These are phyloP conservation scores for Phialophora verrucosa DNA, from an alignment of 2,329 filamentous ascomycete species.

Conservation along the genomic window DNA sequence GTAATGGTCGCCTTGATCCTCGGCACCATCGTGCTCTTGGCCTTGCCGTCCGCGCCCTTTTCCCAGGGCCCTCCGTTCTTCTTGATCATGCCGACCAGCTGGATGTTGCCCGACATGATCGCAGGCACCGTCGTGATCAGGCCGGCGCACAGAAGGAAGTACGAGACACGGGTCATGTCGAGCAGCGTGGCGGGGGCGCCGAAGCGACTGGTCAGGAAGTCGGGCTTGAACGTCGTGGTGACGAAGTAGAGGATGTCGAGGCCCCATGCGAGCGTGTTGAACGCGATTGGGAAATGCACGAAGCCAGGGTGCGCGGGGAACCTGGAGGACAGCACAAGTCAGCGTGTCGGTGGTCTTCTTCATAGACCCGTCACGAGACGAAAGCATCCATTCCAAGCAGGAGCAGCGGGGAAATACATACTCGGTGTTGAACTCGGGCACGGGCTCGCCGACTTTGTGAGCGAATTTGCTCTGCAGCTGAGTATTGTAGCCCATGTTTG, in stretches of 20 bases:
- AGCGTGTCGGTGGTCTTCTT: conserved; percentile 3
- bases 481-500: conserved; percentile 36
- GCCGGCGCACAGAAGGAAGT: conserved; percentile 39
- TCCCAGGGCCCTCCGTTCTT: conserved; percentile 41
- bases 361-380: neutral
- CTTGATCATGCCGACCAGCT: conserved; percentile 40
- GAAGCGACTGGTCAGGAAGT: conserved; percentile 39
- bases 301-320: conserved; percentile 38
- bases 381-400: neutral
- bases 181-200: conserved; percentile 32
- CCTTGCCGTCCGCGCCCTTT: conserved; percentile 37
- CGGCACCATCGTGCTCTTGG: conserved; percentile 39
- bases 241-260: conserved; percentile 40
- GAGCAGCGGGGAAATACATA: conserved; percentile 21
- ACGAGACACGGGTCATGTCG: conserved; percentile 38
- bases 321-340: conserved; percentile 15
- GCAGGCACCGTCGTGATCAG: conserved; percentile 39
- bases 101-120: conserved; percentile 40
- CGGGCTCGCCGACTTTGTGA: conserved; percentile 38
- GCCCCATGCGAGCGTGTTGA: conserved; percentile 39
- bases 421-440: conserved; percentile 40
- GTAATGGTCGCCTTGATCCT: conserved; percentile 40
- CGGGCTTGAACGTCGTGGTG: conserved; percentile 36
- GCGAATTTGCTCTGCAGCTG: conserved; percentile 40
- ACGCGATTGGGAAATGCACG: conserved; percentile 41